These are phyloP conservation scores for Neofusicoccum umdonicola DNA, from an alignment of 2,329 filamentous ascomycete genomes.

Conservation along the genomic window DNA sequence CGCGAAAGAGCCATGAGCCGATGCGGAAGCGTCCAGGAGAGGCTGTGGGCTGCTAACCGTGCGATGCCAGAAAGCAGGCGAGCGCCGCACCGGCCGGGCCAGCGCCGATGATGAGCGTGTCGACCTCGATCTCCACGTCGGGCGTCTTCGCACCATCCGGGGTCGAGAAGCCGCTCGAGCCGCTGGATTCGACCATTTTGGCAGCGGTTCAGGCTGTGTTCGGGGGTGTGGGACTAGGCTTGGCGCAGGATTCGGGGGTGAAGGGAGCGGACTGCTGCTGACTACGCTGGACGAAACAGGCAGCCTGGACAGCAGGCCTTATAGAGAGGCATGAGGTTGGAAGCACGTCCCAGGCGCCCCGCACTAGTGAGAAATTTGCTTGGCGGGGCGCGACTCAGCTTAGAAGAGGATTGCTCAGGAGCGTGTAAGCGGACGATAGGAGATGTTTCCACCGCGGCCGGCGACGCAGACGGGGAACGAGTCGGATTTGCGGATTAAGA, in stretches of 20 bases:
- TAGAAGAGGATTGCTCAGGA: background rate
- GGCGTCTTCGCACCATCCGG: background rate
- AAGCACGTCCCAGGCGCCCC: background rate
- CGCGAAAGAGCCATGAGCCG: background rate
- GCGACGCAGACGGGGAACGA: background rate
- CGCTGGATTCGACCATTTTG: background rate
- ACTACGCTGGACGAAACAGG: too few relatives aligned
- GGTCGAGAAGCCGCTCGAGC: background rate
- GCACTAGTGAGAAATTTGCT: background rate
- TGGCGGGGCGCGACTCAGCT: background rate
- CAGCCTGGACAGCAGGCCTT: too few relatives aligned
- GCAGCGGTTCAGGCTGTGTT: too few relatives aligned
- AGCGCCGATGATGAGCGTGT: conserved; percentile 51
- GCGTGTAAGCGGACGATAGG: background rate
- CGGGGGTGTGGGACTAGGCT: too few relatives aligned
- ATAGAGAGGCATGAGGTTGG: too few relatives aligned
- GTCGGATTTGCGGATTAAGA: background rate
- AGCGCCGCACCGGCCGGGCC: conserved; percentile 56
- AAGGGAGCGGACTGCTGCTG: too few relatives aligned
- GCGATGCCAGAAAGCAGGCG: conserved; percentile 52
- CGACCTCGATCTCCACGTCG: conserved; percentile 34
- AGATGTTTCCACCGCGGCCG: background rate
- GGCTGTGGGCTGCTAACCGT: conserved; percentile 36
- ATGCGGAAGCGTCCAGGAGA: background rate
- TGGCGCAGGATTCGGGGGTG: too few relatives aligned